These are phyloP conservation scores for Pseudozyma flocculosa DNA, from an alignment of 1,284 basidiomycete genomes.

Conservation along the genomic window DNA sequence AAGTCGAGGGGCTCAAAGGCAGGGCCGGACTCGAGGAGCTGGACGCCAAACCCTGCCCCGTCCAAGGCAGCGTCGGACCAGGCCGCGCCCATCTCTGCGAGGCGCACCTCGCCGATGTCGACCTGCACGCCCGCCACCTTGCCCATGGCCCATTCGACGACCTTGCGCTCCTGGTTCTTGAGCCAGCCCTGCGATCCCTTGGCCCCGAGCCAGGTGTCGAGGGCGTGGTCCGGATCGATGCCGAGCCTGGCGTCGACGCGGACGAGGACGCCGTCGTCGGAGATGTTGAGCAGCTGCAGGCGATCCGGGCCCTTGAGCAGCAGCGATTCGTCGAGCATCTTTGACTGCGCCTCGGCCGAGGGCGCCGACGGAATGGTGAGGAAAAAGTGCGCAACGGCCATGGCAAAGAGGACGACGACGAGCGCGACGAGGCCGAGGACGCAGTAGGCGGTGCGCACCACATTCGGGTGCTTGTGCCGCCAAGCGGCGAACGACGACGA, in stretches of 20 bases:
- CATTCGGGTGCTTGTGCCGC: constrained; percentile 24
- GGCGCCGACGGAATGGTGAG: constrained; percentile 35
- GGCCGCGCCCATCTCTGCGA: constrained; percentile 30
- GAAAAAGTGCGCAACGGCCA: constrained; percentile 37
- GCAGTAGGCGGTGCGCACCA: constrained; percentile 22
- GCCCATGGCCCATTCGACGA: constrained; percentile 47
- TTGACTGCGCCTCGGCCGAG: constrained; percentile 28
- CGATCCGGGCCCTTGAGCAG: constrained; percentile 46
- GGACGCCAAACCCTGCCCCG: too few relatives aligned
- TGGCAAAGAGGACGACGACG: constrained; percentile 26
- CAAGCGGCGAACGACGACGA: constrained; percentile 23
- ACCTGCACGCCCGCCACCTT: constrained; percentile 47
- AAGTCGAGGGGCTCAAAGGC: constrained; percentile 30
- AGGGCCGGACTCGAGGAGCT: neutral
- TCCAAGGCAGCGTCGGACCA: constrained; percentile 5
- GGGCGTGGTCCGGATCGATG: constrained; percentile 43
- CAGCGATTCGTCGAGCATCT: constrained; percentile 43
- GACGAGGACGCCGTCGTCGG: constrained; percentile 41
- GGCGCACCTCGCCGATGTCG: constrained; percentile 40
- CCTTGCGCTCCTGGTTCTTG: constrained; percentile 41
- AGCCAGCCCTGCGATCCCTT: constrained; percentile 32
- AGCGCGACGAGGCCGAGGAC: constrained; percentile 25
- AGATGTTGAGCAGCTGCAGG: constrained; percentile 43
- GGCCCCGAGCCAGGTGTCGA: constrained; percentile 47
- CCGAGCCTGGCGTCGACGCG: constrained; percentile 47